Conservation (phyloP, 2,329 filamentous ascomycete species). For the Trichoderma guizhouense region DNA sequence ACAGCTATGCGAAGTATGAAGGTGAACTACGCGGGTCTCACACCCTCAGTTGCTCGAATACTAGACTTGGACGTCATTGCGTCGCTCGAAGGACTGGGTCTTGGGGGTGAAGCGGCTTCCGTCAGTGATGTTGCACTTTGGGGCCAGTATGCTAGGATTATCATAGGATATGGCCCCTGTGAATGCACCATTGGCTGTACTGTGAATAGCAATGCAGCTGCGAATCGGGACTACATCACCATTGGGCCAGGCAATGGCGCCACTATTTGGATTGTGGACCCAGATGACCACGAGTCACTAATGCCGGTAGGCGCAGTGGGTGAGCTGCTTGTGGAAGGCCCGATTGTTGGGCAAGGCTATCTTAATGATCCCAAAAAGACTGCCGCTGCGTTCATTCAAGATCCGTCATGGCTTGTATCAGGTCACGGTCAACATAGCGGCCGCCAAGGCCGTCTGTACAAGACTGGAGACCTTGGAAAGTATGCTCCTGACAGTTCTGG, state of each 20-base stretch:
- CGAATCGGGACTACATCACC: not conserved
- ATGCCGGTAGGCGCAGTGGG: slow-evolving; percentile 27
- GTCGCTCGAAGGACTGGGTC: not conserved
- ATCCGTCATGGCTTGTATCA: slow-evolving; percentile 22
- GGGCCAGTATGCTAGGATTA: slow-evolving; percentile 23
- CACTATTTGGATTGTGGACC: slow-evolving; percentile 27
- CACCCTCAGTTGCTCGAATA: slow-evolving; percentile 10
- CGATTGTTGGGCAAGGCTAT: slow-evolving; percentile 49
- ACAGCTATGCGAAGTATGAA: not conserved
- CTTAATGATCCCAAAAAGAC: slow-evolving; percentile 37
- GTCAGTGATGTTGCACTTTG: not conserved
- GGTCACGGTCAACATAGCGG: not conserved
- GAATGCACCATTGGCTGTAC: slow-evolving; percentile 25
- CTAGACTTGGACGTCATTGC: not conserved
- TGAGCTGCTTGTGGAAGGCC: slow-evolving; percentile 41
- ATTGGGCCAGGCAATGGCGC: slow-evolving; percentile 23
- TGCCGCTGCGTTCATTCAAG: slow-evolving; percentile 29
- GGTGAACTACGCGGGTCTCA: not conserved
- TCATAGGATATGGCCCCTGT: slow-evolving; percentile 42
- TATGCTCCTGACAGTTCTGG: slow-evolving; percentile 18
- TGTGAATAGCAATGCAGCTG: not conserved
- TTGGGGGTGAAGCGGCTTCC: slow-evolving; percentile 2
- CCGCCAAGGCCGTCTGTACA: slow-evolving; percentile 21
- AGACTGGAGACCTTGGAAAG: slow-evolving; percentile 23
- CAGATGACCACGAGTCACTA: slow-evolving; percentile 20